Percentiles rank a stretch among this genome's conserved stretches.
phyloP scores from a whole-genome alignment of 768 basidiomycete genomes.

The Porpolomopsis calyptriformis region DNA sequence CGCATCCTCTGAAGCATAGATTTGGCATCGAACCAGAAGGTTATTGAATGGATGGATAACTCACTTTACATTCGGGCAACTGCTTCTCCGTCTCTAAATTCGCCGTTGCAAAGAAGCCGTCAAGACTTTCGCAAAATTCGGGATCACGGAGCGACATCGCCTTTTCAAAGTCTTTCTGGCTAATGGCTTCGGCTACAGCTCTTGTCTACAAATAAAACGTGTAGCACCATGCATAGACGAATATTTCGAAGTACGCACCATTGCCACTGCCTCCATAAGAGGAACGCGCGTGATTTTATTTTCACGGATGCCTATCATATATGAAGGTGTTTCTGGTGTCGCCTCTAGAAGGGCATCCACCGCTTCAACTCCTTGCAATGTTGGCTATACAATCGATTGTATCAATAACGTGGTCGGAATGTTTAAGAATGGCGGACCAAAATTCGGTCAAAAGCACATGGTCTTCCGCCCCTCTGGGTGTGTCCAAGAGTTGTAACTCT shows the following conservation, averaged over 20 bases:
- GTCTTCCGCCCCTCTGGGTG: slow-evolving; percentile 89
- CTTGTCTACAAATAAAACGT: slow-evolving; percentile 49
- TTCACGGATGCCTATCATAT: slow-evolving; percentile 94
- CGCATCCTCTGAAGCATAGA: slow-evolving; percentile 49
- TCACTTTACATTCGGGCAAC: slow-evolving; percentile 42
- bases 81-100: slow-evolving; percentile 41
- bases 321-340: slow-evolving; percentile 83
- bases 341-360: slow-evolving; percentile 80
- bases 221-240: slow-evolving; percentile 1
- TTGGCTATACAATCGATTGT: slow-evolving; percentile 47
- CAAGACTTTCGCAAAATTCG: slow-evolving; percentile 79
- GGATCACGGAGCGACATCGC: slow-evolving; percentile 86
- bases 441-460: slow-evolving; percentile 88
- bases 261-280: slow-evolving; percentile 84
- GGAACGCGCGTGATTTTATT: slow-evolving; percentile 92
- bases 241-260: slow-evolving; percentile 34
- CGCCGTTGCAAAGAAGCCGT: slow-evolving; percentile 76
- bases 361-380: slow-evolving; percentile 92
- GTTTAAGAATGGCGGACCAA: slow-evolving; percentile 41
- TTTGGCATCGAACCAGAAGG: slow-evolving; percentile 8
- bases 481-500: slow-evolving; percentile 96
- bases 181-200: slow-evolving; percentile 74
- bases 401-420: not conserved
- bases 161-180: slow-evolving; percentile 69
- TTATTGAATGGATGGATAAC: slow-evolving; percentile 5